Evolutionary conservation across 2,329 filamentous ascomycete species (phyloP).

Genomic region (Fusarium sp.): DNA sequence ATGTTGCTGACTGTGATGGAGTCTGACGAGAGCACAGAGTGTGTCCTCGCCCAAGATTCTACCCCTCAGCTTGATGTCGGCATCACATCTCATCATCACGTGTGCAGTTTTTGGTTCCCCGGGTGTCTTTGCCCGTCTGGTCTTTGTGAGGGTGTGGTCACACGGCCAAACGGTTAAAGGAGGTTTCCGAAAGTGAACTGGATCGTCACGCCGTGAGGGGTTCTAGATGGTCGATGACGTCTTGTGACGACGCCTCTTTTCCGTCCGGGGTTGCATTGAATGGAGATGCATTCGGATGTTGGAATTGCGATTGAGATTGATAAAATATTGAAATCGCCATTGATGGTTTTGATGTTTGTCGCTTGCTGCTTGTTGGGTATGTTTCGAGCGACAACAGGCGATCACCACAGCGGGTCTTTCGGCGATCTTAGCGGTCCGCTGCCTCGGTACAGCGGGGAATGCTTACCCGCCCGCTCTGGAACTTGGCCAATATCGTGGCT

Average conservation of each 20-base stretch:
- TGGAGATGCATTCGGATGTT: background rate
- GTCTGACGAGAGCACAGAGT: background rate
- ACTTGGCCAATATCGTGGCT: background rate
- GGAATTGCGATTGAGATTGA: background rate
- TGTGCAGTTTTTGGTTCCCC: background rate
- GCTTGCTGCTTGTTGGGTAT: background rate
- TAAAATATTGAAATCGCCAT: background rate
- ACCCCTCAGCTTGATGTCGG: constrained; percentile 18
- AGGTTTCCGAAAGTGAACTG: constrained; percentile 14
- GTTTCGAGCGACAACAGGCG: background rate
- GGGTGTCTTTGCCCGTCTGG: background rate
- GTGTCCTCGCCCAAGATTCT: background rate
- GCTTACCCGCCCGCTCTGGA: background rate
- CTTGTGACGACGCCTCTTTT: background rate
- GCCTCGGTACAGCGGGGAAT: background rate
- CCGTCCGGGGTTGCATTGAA: background rate
- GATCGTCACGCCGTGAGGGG: constrained; percentile 19
- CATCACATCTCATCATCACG: constrained; percentile 16
- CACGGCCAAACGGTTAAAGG: background rate
- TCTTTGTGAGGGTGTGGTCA: constrained; percentile 4
- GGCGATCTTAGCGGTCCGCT: background rate
- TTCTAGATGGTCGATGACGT: constrained; percentile 6
- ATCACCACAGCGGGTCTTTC: background rate
- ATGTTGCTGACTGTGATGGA: background rate
- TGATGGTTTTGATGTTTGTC: background rate